Evolutionary conservation across 768 basidiomycete species (phyloP).

Genomic region (Phaffia tasmanica): DNA sequence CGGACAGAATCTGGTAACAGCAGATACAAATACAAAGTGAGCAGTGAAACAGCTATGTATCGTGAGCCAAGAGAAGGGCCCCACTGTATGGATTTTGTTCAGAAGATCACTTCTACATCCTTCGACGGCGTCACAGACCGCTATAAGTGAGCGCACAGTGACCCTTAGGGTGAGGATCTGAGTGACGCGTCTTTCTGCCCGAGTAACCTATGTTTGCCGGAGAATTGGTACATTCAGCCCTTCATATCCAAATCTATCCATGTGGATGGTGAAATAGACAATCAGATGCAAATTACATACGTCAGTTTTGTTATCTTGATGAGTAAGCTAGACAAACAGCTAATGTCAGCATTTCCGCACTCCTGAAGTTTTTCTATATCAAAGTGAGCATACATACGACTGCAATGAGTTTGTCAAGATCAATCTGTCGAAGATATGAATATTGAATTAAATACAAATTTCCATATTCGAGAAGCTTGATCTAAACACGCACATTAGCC

Average conservation of each 20-base stretch:
- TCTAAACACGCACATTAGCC: slow-evolving; percentile 4
- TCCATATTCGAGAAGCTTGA: background rate
- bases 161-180: slow-evolving; percentile 71
- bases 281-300: background rate
- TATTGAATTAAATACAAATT: slow-evolving; percentile 35
- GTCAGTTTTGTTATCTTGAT: slow-evolving; percentile 25
- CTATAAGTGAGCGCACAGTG: slow-evolving; percentile 56
- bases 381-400: slow-evolving; percentile 24
- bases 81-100: slow-evolving; percentile 51
- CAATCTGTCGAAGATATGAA: slow-evolving; percentile 53
- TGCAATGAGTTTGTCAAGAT: slow-evolving; percentile 73
- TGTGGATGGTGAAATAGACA: background rate
- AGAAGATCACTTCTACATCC: slow-evolving; percentile 54
- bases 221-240: too few species aligned
- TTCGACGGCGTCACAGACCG: slow-evolving; percentile 52
- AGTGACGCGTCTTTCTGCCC: slow-evolving; percentile 56
- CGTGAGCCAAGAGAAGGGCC: slow-evolving; percentile 19
- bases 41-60: background rate
- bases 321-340: background rate
- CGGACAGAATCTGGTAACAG: slow-evolving; percentile 53
- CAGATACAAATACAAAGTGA: background rate
- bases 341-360: background rate
- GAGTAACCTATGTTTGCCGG: slow-evolving; percentile 43
- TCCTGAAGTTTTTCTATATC: background rate
- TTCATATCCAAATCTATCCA: background rate